A percentile compares a stretch with the other conserved stretches of the same genome.
Conservation (phyloP, 495 filamentous ascomycete genomes). For the Jackrogersella minutella region DNA sequence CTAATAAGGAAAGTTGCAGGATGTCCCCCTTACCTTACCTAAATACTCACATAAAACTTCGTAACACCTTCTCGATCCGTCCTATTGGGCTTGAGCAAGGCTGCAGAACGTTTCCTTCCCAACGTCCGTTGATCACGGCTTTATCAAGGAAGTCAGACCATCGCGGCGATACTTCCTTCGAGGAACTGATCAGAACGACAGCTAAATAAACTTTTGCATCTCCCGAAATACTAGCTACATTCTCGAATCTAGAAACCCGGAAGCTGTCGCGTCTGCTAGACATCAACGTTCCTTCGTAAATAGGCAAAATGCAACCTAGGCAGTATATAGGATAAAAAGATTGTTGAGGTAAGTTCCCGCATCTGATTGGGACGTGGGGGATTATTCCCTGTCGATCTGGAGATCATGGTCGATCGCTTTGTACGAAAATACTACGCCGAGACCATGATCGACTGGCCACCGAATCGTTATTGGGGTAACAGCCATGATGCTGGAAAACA, state of each 20-base stretch:
- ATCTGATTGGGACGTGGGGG: slow-evolving; percentile 29
- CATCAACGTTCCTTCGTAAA: slow-evolving; percentile 27
- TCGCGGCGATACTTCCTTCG: slow-evolving; percentile 2
- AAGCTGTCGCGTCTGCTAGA: slow-evolving; percentile 13
- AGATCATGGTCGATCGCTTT: slow-evolving; percentile 20
- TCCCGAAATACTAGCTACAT: neutral
- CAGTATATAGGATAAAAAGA: slow-evolving; percentile 40
- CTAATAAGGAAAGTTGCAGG: slow-evolving; percentile 31
- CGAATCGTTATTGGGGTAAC: slow-evolving; percentile 19
- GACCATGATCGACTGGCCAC: slow-evolving; percentile 18
- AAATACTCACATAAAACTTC: slow-evolving; percentile 13
- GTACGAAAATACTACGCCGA: slow-evolving; percentile 23
- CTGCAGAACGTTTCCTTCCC: slow-evolving; percentile 8
- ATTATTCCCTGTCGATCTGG: slow-evolving; percentile 19
- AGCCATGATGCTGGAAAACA: slow-evolving; percentile 12
- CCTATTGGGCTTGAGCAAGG: slow-evolving; percentile 11
- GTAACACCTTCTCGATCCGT: slow-evolving; percentile 36
- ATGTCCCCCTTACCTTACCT: slow-evolving; percentile 15
- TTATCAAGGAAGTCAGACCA: slow-evolving; percentile 26
- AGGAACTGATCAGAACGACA: slow-evolving; percentile 6
- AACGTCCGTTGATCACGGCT: slow-evolving; percentile 19
- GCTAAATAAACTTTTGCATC: slow-evolving; percentile 9
- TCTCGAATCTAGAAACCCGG: neutral
- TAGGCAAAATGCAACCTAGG: slow-evolving; percentile 39
- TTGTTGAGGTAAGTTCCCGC: slow-evolving; percentile 14